Conservation (phyloP, 139 green algal genomes). For the Zygnema cylindricum region DNA sequence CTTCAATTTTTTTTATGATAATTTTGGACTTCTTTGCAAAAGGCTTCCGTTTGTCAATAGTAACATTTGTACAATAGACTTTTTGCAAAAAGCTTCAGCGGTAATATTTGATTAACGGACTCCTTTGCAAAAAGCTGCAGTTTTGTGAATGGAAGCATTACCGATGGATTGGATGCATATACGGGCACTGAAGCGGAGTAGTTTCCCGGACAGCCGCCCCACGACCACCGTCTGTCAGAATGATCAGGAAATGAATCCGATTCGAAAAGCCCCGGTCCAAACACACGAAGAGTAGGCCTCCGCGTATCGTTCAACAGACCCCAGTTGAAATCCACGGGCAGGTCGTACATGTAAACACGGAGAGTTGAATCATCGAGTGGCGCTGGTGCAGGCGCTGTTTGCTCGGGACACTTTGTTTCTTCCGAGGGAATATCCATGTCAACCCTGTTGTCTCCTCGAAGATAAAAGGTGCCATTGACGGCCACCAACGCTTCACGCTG, state of each 20-base stretch:
- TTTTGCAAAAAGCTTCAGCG: too few relatives aligned
- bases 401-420: neutral
- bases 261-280: neutral
- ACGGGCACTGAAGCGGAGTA: neutral
- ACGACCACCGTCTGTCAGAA: neutral
- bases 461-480: neutral
- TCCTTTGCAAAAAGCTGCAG: neutral
- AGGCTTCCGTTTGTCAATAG: too few relatives aligned
- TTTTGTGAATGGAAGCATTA: neutral
- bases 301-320: neutral
- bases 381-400: neutral
- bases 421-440: neutral
- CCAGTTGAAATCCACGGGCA: neutral
- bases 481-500: neutral
- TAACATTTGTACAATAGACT: too few relatives aligned
- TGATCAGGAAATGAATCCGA: neutral
- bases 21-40: too few relatives aligned
- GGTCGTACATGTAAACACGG: neutral
- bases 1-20: too few relatives aligned
- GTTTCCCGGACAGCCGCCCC: neutral
- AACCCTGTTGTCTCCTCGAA: neutral
- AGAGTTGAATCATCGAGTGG: neutral
- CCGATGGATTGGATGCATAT: neutral
- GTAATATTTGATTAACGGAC: too few relatives aligned
- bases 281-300: neutral